Evolutionary conservation across 192 early-diverging fungal genomes (phyloP), one percentile per base, ranked within the genome.

Genomic region (Physocladia obscura): DNA sequence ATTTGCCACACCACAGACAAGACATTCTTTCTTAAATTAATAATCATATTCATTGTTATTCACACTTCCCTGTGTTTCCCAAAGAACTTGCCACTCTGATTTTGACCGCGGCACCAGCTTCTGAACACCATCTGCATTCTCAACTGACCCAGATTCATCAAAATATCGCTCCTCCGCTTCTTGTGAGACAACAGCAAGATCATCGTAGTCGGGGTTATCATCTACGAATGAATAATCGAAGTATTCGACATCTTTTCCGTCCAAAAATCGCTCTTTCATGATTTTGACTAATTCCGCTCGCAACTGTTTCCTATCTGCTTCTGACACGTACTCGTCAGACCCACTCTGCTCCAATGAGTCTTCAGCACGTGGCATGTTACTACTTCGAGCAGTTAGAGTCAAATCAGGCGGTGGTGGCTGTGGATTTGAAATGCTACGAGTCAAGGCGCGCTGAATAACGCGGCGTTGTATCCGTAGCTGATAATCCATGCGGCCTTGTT

Each of bases 111-210:
- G 4, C 11, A 27, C 40, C n/a, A 13, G 40, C 31, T 3, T 22
- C 19, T 8, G 17, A 26, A 24, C 49, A 35, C 35, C 29, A 24
- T 24, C 65, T 6, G 24, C 65, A 52, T 5, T 54, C 36, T 37
- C 19, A 13, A 39, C 67, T 27, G 0, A 31, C 1, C 2, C 56
- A 15, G 8, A 49, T 40, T 24, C 47, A 40, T 75, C 73, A 75
- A 75, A 75, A 48, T 75, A 75, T 8, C 38, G 36, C 36, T 75
- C 73, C 37, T 75, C 50, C 57, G 39, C 59, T 8, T 75, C 73
- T 56, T 60, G 40, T 31, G 2, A n/a, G 15, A 62, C 39, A 21
- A 1, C 29, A 3, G 35, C 58, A 15, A 52, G 37, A 57, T 75
- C 73, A 62, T 75, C 73, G 17, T 39, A 70, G 13, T 22, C 73